A percentile compares a stretch with the other conserved stretches of the same genome.
phyloP scores from a whole-genome alignment of 208 protist species.

The Leptomonas pyrrhocoris region DNA sequence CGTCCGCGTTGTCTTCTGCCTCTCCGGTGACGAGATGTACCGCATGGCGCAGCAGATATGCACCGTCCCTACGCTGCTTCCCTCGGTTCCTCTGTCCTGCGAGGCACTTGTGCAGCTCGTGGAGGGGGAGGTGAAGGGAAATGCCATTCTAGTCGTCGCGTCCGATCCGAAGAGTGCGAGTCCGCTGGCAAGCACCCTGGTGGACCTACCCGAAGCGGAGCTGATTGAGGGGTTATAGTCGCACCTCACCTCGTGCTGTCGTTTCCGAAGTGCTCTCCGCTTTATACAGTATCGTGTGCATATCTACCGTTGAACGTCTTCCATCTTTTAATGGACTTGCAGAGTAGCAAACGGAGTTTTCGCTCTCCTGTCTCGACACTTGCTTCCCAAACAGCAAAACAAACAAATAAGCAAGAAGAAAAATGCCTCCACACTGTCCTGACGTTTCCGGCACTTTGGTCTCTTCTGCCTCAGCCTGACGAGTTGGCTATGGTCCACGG shows the following conservation, averaged over 20 bases:
- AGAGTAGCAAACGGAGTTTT: too few relatives aligned
- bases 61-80: conserved; percentile 68
- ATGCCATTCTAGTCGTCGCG: conserved; percentile 68
- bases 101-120: conserved; percentile 68
- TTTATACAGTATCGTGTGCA: not conserved
- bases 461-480: too few relatives aligned
- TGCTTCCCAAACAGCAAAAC: too few relatives aligned
- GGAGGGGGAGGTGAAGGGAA: conserved; percentile 59
- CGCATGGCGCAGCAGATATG: conserved; percentile 50
- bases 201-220: conserved; percentile 84
- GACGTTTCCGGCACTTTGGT: too few relatives aligned
- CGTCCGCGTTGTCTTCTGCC: conserved; percentile 63
- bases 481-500: too few relatives aligned
- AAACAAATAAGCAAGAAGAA: too few relatives aligned
- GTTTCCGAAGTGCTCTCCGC: not conserved
- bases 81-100: conserved; percentile 57
- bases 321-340: too few relatives aligned
- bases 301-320: too few relatives aligned
- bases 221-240: conserved; percentile 48
- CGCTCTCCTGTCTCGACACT: too few relatives aligned
- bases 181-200: conserved; percentile 68
- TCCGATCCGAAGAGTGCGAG: conserved; percentile 18
- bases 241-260: not conserved
- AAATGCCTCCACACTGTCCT: too few relatives aligned
- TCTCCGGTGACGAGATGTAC: conserved; percentile 65